Percentiles rank a stretch among this genome's conserved stretches.
These are phyloP conservation scores for Aspergillus sojae DNA, from an alignment of 2,329 filamentous ascomycete genomes.

Conservation along the genomic window DNA sequence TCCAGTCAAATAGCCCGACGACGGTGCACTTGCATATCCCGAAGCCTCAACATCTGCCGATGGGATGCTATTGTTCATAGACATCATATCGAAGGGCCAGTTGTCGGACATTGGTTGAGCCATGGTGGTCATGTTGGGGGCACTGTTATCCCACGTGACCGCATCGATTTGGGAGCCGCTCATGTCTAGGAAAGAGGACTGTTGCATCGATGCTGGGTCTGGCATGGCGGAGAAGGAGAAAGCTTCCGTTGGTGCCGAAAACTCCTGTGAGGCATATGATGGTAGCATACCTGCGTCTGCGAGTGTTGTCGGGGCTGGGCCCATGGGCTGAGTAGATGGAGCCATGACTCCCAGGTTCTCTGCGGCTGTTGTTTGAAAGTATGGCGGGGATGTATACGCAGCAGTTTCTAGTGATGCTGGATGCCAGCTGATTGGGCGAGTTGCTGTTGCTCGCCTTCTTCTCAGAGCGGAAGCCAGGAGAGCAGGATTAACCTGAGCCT, in stretches of 20 bases:
- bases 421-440: slow-evolving; percentile 75
- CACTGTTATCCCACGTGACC: slow-evolving; percentile 28
- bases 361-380: slow-evolving; percentile 19
- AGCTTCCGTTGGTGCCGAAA: slow-evolving; percentile 25
- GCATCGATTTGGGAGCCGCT: slow-evolving; percentile 30
- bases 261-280: slow-evolving; percentile 25
- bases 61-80: slow-evolving; percentile 36
- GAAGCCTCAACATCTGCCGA: slow-evolving; percentile 33
- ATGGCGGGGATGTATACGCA: slow-evolving; percentile 30
- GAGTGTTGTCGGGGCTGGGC: slow-evolving; percentile 20
- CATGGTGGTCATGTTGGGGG: slow-evolving; percentile 23
- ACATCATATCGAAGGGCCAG: slow-evolving; percentile 38
- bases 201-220: slow-evolving; percentile 24
- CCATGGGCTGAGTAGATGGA: slow-evolving; percentile 22
- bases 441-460: slow-evolving; percentile 43
- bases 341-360: slow-evolving; percentile 25
- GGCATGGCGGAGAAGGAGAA: slow-evolving; percentile 26
- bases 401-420: slow-evolving; percentile 56
- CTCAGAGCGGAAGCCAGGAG: slow-evolving; percentile 42
- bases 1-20: slow-evolving; percentile 36
- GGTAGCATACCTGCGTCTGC: slow-evolving; percentile 24
- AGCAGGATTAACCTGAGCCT: slow-evolving; percentile 50
- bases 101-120: slow-evolving; percentile 30
- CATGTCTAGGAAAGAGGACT: slow-evolving; percentile 26
- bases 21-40: slow-evolving; percentile 39